Base-by-base conservation (phyloP, 2,329 filamentous ascomycete species). In the Calonectria crousiana region DNA sequence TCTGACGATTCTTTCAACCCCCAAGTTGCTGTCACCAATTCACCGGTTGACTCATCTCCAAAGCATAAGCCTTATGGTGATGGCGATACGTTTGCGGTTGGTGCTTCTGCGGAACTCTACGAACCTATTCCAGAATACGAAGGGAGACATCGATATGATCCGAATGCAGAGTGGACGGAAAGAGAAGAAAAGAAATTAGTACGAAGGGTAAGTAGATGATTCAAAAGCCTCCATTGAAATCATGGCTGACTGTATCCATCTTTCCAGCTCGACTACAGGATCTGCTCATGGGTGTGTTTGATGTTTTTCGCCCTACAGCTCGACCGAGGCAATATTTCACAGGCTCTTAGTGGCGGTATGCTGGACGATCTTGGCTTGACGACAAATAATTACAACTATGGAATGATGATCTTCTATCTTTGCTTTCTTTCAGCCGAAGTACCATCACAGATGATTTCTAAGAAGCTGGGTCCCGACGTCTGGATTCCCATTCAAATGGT, bases 401-500 rank as follows among this genome's bases (percentile, higher is more conserved):
- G 81, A 28, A 83, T 80, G 60, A 83, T 81, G 6, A 78, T 84
- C 8, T 84, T 84, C 69, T 77, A 76, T 32, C 71, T 83, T 1
- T 77, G 77, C 6, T 85, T 83, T 53, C 75, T 84, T 2, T 76
- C 75, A 18, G 81, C 81, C 2, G 83, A 84, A 64, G 84, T 93
- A 0, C 92, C 92, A 0, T 92, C 90, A 0, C 91, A 93, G 78
- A 84, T 93, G 36, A 84, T 93, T 30, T 87, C 85, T 69, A 90
- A 92, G 80, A 90, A 87, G 85, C 81, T 90, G 64, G 91, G 89
- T 0, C 89, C 89, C 0, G 90, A 92, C 74, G 86, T 88, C 13
- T 92, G 89, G 90, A 92, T 92, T 52, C 91, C 90, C 0, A 83
- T 89, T 51, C 90, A 91, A 77, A 91, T 92, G 85, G 67, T 76